phyloP scores from a whole-genome alignment of 805 yeast species.

The Ogataea degrootiae region DNA sequence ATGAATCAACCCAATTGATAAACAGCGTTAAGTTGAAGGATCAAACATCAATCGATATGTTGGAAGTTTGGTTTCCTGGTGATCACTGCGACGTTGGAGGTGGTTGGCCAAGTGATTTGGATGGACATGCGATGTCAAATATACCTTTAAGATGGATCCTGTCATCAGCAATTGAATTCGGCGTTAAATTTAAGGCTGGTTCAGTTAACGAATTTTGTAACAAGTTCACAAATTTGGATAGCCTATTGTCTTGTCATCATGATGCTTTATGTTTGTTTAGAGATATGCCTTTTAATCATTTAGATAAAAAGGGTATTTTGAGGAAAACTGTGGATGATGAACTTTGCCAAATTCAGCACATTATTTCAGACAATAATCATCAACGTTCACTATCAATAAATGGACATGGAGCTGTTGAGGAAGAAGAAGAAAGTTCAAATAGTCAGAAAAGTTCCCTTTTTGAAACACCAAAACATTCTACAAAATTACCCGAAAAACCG shows the following conservation, averaged over 20 bases:
- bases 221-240: conserved; percentile 35
- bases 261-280: conserved; percentile 38
- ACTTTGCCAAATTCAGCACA: too few species aligned
- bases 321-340: too few species aligned
- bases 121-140: conserved; percentile 43
- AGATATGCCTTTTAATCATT: conserved; percentile 13
- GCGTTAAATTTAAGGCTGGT: conserved; percentile 41
- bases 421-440: background rate
- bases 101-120: conserved; percentile 48
- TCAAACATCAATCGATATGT: conserved; percentile 27
- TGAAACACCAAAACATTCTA: conserved; percentile 7
- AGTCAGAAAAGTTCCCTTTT: conserved; percentile 8
- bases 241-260: conserved; percentile 47
- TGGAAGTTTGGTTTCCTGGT: conserved; percentile 66
- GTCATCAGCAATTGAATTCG: conserved; percentile 46
- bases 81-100: conserved; percentile 70
- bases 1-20: background rate
- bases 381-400: background rate
- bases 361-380: background rate
- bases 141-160: conserved; percentile 60
- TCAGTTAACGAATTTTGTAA: conserved; percentile 37
- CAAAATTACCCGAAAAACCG: conserved; percentile 19
- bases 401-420: background rate
- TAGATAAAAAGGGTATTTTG: too few species aligned
- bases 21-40: background rate